These are phyloP conservation scores for Cladophialophora exuberans DNA, from an alignment of 2,329 filamentous ascomycete species.

Conservation along the genomic window DNA sequence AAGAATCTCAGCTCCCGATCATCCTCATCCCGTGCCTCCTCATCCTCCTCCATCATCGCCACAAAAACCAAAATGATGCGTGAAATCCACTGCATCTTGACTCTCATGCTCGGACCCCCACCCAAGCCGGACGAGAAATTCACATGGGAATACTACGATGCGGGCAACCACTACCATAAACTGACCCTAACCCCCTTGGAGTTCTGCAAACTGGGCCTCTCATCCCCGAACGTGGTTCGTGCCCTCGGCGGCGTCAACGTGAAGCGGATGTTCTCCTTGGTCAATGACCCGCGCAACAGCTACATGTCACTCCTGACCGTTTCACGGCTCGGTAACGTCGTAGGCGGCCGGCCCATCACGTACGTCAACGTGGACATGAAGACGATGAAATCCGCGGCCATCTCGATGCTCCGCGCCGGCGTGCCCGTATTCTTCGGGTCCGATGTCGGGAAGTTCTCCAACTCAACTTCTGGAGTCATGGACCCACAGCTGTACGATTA, in stretches of 20 bases:
- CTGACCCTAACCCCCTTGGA: conserved; percentile 68
- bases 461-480: conserved; percentile 72
- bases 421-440: conserved; percentile 86
- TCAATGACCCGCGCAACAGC: conserved; percentile 81
- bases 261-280: conserved; percentile 74
- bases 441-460: conserved; percentile 83
- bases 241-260: conserved; percentile 64
- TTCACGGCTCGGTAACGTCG: conserved; percentile 77
- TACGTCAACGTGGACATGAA: conserved; percentile 82
- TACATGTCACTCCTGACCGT: conserved; percentile 75
- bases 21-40: conserved; percentile 35
- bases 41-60: conserved; percentile 49
- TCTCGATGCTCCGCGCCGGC: conserved; percentile 77
- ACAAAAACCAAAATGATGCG: conserved; percentile 75
- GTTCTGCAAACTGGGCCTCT: conserved; percentile 73
- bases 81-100: conserved; percentile 80
- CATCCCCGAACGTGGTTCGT: conserved; percentile 60
- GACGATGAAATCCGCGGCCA: conserved; percentile 71
- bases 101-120: conserved; percentile 78
- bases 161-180: conserved; percentile 64
- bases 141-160: conserved; percentile 78
- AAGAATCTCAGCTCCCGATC: too few species aligned
- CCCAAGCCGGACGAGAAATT: conserved; percentile 71
- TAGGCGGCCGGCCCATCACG: conserved; percentile 72
- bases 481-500: conserved; percentile 78